Evolutionary conservation across 257 asterid species (phyloP), one percentile per base, ranked within the genome.

Genomic region (Rubia yunnanensis): DNA sequence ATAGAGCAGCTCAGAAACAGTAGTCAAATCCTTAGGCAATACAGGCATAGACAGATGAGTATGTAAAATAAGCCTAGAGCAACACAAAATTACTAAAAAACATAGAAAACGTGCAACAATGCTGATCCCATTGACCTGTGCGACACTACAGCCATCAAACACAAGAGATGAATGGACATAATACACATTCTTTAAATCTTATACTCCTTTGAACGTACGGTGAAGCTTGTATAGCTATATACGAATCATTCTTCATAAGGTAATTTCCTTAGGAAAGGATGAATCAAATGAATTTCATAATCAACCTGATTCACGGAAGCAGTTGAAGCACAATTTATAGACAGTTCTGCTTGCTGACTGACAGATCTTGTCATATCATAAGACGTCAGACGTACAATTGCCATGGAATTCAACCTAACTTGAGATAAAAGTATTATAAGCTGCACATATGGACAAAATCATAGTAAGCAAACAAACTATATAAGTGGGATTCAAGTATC

Each of bases 381-480:
- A 69, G 74, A 72, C 74, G 79, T 84, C 84, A 92, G 73, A 46
- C 85, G 79, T 63, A 80, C 88, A 82, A 92, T 66, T 72, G 96
- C 96, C 96, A 92, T 89, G 55, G 99, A 87, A 69, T 92, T 92
- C 75, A 87, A 80, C 79, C 95, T 81, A 73, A 92, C 81, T 84
- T 84, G 89, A 53, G 95, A 81, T 52, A 87, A 80, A 73, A 92
- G 86, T 56, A 87, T 56, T 73, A 89, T 73, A 61, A 77, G 72
- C 98, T 92, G 86, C 86, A 85, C 55, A 59, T 39, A 28, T 63
- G 36, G 64, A 64, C 44, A 31, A 52, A 65, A 68, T 13, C 6
- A 28, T 28, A 58, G 55, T 20, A 11, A 70, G 55, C 22, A 61
- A 18, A 62, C 26, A 13, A 68, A 34, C 52, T 1, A 27, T 14